Evolutionary conservation across 345 rosid genomes (phyloP), one percentile per base, ranked within the genome.

Genomic region (Boechera stricta): DNA sequence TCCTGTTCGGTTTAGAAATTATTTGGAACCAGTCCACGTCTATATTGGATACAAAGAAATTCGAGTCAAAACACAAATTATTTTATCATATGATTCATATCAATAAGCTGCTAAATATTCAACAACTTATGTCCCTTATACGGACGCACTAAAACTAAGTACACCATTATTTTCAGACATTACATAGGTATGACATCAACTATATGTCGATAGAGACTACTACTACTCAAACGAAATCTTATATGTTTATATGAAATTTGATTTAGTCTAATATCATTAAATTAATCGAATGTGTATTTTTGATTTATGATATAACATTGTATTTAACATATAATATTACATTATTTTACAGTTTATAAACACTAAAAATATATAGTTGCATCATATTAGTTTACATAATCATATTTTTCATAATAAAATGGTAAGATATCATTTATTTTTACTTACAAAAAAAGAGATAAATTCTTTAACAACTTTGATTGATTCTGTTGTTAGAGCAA

Each of bases 401-500:
- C 3, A 28, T 7, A 38, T 8, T 38, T 38, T 38, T 38, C 7
- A 31, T 33, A 33, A 5, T 4, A 33, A 33, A 0, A 33, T 33
- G 35, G 35, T 33, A 33, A 33, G 1, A 5, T 33, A 28, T 28
- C 29, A 2, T 28, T 28, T 28, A 28, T 28, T 28, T 28, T 28
- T 28, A 28, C 29, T 28, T 28, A 2, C 29, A 28, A 28, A 28
- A 2, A 2, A 28, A 28, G 29, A 28, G 29, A 28, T 8, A 15
- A 12, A 16, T 42, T 70, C 11, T 29, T 29, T 33, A 63, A 53
- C 45, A 42, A 10, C 9, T 44, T 18, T 45, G 6, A 69, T 4
- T 58, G 18, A 47, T 64, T 29, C 13, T 28, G 8, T 60, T 73
- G 35, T 28, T 55, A 79, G 82, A 68, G 77, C 64, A 72, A 60